These are phyloP conservation scores for Colletotrichum chrysophilum DNA, from an alignment of 2,329 filamentous ascomycete species.

Conservation along the genomic window DNA sequence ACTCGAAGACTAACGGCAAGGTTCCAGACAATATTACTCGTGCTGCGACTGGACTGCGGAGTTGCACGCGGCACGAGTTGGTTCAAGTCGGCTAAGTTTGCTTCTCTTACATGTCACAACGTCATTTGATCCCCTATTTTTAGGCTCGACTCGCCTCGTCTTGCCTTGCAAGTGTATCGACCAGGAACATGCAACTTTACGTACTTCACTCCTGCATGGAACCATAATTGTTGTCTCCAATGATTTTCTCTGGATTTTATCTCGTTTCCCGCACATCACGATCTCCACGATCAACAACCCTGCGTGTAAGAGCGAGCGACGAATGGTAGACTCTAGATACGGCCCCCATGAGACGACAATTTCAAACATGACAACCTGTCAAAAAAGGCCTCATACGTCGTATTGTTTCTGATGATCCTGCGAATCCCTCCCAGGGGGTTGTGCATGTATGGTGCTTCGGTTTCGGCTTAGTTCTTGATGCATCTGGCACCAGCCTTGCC, in stretches of 20 bases:
- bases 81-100: constrained; percentile 18
- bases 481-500: constrained; percentile 11
- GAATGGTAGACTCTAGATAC: neutral
- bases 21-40: constrained; percentile 5
- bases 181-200: constrained; percentile 15
- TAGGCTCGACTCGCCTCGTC: constrained; percentile 16
- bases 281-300: neutral
- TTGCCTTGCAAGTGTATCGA: constrained; percentile 12
- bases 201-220: constrained; percentile 15
- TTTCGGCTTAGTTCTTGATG: neutral
- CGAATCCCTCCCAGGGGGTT: neutral
- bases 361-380: neutral
- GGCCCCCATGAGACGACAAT: constrained; percentile 2
- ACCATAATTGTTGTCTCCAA: constrained; percentile 7
- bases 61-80: constrained; percentile 3
- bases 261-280: neutral
- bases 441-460: neutral
- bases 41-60: constrained; percentile 1
- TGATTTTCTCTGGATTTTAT: neutral
- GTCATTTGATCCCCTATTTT: constrained; percentile 11
- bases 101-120: constrained; percentile 17
- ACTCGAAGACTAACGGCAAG: constrained; percentile 6
- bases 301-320: neutral
- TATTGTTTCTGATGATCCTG: neutral
- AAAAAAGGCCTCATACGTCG: neutral